Evolutionary conservation across 345 rosid genomes (phyloP).

Genomic region (Barbarea vulgaris): DNA sequence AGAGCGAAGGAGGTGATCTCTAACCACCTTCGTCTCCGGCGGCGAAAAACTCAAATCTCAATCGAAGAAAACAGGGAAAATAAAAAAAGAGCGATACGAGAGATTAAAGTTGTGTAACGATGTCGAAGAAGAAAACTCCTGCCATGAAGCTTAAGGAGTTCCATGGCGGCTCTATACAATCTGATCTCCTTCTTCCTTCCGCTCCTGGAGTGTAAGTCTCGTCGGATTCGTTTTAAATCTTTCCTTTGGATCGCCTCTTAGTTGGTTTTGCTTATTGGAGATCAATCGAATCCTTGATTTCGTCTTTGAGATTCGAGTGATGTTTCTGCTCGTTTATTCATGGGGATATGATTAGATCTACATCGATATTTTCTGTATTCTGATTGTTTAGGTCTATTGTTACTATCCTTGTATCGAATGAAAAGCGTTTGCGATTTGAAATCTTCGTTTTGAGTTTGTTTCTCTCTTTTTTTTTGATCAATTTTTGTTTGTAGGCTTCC

Average conservation of each 20-base stretch:
- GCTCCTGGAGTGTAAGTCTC: conserved; percentile 86
- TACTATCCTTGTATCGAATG: neutral
- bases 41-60: conserved; percentile 23
- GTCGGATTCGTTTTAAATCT: neutral
- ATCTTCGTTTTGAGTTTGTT: conserved; percentile 6
- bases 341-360: conserved; percentile 35
- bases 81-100: neutral
- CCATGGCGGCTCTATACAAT: conserved; percentile 90
- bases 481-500: conserved; percentile 41
- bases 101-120: conserved; percentile 32
- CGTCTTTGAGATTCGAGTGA: conserved; percentile 12
- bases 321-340: neutral
- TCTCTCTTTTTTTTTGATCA: neutral
- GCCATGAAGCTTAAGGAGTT: conserved; percentile 92
- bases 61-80: conserved; percentile 30
- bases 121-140: conserved; percentile 80
- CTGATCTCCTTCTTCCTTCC: conserved; percentile 87
- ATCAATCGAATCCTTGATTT: conserved; percentile 30
- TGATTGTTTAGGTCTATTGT: conserved; percentile 30
- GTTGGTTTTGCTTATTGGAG: conserved; percentile 23
- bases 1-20: conserved; percentile 17
- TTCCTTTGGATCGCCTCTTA: conserved; percentile 18
- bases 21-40: conserved; percentile 19
- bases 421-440: neutral
- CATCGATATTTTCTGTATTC: neutral